phyloP scores from a whole-genome alignment of 495 filamentous ascomycete genomes.

The Podospora pseudoanserina region DNA sequence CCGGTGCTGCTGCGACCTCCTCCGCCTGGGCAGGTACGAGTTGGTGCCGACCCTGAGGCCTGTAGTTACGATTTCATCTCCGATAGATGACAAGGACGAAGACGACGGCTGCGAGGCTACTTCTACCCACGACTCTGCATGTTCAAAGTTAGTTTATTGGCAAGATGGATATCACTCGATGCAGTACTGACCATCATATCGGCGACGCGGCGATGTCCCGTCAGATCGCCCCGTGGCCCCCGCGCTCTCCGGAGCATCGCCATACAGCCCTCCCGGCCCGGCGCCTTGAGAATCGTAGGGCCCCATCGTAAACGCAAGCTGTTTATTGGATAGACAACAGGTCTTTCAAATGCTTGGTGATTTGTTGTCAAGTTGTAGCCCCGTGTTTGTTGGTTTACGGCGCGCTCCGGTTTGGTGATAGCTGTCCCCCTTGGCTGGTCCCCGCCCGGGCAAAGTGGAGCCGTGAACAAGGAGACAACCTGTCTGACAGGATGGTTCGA shows the following conservation, averaged over 20 bases:
- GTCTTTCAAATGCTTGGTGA: background rate
- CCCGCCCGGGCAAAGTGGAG: constrained; percentile 17
- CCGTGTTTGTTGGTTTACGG: background rate
- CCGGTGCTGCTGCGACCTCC: constrained; percentile 51
- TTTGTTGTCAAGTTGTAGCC: background rate
- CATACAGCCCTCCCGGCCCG: constrained; percentile 12
- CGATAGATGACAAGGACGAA: constrained; percentile 85
- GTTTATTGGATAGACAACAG: background rate
- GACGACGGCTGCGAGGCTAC: constrained; percentile 85
- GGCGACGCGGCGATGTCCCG: constrained; percentile 26
- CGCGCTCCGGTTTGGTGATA: background rate
- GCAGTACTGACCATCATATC: constrained; percentile 37
- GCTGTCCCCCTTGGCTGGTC: constrained; percentile 12
- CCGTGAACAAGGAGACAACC: constrained; percentile 8
- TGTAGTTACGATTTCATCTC: constrained; percentile 83
- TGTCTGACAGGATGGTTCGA: background rate
- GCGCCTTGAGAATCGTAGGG: constrained; percentile 20
- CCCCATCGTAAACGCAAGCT: constrained; percentile 18
- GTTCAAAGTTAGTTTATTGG: constrained; percentile 35
- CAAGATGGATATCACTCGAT: background rate
- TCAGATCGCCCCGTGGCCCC: constrained; percentile 16
- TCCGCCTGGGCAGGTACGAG: constrained; percentile 51
- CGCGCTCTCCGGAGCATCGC: constrained; percentile 8
- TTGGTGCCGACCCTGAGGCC: constrained; percentile 67
- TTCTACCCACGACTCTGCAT: constrained; percentile 93